Evolutionary conservation across 129 eudicot species (phyloP), one percentile per base, ranked within the genome.

Genomic region (Sambucus nigra): DNA sequence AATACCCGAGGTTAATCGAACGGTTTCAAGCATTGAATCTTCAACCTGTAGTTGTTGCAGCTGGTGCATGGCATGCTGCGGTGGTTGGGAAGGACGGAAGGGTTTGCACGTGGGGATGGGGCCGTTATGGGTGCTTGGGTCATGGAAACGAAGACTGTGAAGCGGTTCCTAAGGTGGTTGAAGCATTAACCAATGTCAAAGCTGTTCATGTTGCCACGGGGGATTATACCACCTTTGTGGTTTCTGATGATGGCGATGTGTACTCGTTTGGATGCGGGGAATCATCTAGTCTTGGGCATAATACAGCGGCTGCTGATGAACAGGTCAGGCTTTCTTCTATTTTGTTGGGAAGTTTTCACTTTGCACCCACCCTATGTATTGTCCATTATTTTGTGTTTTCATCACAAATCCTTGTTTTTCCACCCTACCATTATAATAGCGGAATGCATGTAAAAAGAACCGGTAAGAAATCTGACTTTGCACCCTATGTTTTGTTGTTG

Each of bases 1-100:
- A 91, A 64, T 71, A 76, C 47, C 99, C 99, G 6, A 73, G 89
- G 60, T 38, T 91, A 65, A 86, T 91, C 7, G 86, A 91, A 68
- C 94, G 82, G 20, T 85, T 91, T 20, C 82, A 53, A 40, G 72
- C 84, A 5, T 59, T 91, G 68, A 85, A 82, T 53, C 71, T 91
- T 67, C 89, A 91, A 72, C 99, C 99, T 0, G 72, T 71, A 57
- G 94, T 85, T 24, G 81, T 91, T 60, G 89, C 99, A 41, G 95
- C 99, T 7, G 99, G 99, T 59, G 94, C 94, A 49, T 85, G 98
- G 98, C 98, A 91, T 59, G 94, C 98, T n/a, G 98, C 95, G 6
- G 98, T 79, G 51, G 94, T 85, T 20, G 98, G 98, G 45, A 79
- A 63, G 26, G 95, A 91, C 64, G 95, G 98, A 18, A 70, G 95